Conservation (phyloP, 768 basidiomycete species). For the Kwoniella sp. region DNA sequence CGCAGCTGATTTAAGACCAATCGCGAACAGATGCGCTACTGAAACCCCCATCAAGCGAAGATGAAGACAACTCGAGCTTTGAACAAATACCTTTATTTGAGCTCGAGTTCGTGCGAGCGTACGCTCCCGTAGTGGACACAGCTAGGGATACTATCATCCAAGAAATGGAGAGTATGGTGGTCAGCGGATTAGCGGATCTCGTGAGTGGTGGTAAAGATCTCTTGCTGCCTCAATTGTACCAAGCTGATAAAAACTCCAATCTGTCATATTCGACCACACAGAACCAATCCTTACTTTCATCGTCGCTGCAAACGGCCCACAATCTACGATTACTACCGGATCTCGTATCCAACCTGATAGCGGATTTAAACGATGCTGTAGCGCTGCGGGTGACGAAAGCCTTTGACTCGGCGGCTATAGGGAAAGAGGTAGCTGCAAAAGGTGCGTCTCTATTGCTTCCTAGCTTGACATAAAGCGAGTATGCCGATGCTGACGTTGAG, state of each 20-base stretch:
- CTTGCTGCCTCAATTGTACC: too few species aligned
- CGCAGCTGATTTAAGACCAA: neutral
- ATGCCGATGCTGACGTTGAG: too few species aligned
- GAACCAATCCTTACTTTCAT: slow-evolving; percentile 89
- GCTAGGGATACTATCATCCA: slow-evolving; percentile 69
- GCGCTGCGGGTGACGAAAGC: slow-evolving; percentile 76
- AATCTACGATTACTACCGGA: slow-evolving; percentile 83
- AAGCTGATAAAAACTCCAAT: too few species aligned
- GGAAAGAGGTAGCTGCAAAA: slow-evolving; percentile 78
- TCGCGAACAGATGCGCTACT: slow-evolving; percentile 27
- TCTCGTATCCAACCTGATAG: slow-evolving; percentile 75
- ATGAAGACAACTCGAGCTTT: slow-evolving; percentile 23
- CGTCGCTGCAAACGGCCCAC: slow-evolving; percentile 92
- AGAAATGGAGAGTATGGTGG: slow-evolving; percentile 91
- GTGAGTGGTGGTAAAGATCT: slow-evolving; percentile 59
- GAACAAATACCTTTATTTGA: slow-evolving; percentile 67
- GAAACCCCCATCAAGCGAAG: slow-evolving; percentile 12
- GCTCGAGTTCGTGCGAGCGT: slow-evolving; percentile 69
- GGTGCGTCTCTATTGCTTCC: slow-evolving; percentile 58
- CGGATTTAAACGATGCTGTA: slow-evolving; percentile 78
- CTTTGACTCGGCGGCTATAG: slow-evolving; percentile 84
- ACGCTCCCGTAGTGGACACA: slow-evolving; percentile 72
- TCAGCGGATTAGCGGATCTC: slow-evolving; percentile 72
- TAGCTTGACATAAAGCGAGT: neutral
- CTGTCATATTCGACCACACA: slow-evolving; percentile 53